A percentile compares a stretch with the other conserved stretches of the same genome.
Evolutionary conservation across 106 monocot genomes (phyloP).

Genomic region (Phalaenopsis aphrodite): DNA sequence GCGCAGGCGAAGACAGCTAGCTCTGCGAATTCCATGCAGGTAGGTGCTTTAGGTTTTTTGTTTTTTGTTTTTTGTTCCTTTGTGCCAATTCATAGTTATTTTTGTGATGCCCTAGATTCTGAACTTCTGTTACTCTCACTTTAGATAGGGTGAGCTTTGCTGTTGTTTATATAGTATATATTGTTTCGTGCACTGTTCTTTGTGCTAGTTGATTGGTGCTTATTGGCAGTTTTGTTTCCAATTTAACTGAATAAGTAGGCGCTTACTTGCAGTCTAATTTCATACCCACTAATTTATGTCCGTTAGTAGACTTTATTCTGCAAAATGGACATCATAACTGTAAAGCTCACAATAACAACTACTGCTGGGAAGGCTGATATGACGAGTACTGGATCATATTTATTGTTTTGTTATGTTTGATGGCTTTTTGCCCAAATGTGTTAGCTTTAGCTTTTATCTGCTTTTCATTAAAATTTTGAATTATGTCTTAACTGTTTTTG

Average conservation of each 20-base stretch:
- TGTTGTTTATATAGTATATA: neutral
- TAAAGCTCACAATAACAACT: neutral
- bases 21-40: conserved; percentile 22
- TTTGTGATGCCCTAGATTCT: conserved; percentile 23
- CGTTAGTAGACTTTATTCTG: neutral
- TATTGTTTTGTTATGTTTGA: neutral
- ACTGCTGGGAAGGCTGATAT: neutral
- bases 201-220: neutral
- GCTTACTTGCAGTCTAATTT: neutral
- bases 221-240: neutral
- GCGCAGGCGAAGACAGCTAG: conserved; percentile 16
- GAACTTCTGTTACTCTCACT: neutral
- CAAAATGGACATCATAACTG: neutral
- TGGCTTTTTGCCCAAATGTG: neutral
- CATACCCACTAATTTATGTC: neutral
- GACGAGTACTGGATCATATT: neutral
- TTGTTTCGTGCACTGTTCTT: neutral
- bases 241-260: neutral
- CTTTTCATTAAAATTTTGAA: neutral
- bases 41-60: conserved; percentile 9
- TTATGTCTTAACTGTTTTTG: neutral
- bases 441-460: neutral
- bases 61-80: neutral
- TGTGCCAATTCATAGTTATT: neutral
- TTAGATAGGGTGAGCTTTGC: neutral